Percentiles rank a stretch among this genome's conserved stretches.
phyloP scores from a whole-genome alignment of 805 yeast species.

The Kluyveromyces aestuarii region DNA sequence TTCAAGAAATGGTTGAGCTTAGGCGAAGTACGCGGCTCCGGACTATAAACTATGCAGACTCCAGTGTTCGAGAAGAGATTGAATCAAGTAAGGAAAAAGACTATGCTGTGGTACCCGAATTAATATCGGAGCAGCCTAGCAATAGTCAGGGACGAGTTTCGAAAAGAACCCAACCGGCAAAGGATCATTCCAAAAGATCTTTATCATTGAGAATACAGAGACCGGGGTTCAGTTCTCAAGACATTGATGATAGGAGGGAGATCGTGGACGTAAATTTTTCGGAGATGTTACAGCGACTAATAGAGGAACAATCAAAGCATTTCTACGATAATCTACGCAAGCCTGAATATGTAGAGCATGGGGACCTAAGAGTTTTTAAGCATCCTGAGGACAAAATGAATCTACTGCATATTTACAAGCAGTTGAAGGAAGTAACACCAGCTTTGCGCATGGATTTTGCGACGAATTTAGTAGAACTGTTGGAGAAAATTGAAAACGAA shows the following conservation, averaged over 20 bases:
- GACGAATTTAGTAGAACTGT: conserved; percentile 1
- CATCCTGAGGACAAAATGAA: conserved; percentile 13
- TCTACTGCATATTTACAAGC: conserved; percentile 5
- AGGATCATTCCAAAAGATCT: background rate
- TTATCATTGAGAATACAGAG: background rate
- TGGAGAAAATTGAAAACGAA: conserved; percentile 1
- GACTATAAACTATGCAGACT: background rate
- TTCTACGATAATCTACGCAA: conserved; percentile 11
- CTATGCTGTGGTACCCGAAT: background rate
- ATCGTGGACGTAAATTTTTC: background rate
- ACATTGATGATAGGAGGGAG: background rate
- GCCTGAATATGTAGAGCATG: conserved; percentile 14
- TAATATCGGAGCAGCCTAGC: background rate
- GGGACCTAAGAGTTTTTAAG: conserved; percentile 12
- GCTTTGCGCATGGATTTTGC: background rate
- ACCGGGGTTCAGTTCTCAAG: background rate
- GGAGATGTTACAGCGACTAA: conserved; percentile 5
- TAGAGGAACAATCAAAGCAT: conserved; percentile 9
- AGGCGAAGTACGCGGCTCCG: background rate
- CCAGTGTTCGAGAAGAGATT: background rate
- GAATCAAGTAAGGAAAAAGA: background rate
- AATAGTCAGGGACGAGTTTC: background rate
- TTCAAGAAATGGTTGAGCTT: background rate
- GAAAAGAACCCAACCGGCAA: background rate
- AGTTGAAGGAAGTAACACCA: conserved; percentile 1